phyloP scores from a whole-genome alignment of 306 rosid genomes.

The Acacia confusa region DNA sequence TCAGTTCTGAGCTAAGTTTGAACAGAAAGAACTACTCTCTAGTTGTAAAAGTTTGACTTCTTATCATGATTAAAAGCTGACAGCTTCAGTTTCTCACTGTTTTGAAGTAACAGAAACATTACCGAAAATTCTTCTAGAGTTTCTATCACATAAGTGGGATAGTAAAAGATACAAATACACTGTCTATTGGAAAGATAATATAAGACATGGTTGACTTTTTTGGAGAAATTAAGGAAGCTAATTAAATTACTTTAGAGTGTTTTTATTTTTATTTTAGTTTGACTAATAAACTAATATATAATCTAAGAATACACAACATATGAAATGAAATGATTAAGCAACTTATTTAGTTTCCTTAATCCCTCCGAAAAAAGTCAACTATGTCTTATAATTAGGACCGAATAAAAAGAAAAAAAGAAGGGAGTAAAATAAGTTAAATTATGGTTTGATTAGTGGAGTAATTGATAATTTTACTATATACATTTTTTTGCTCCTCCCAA shows the following conservation, averaged over 20 bases:
- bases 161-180: background rate
- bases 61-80: background rate
- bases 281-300: no score
- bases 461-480: background rate
- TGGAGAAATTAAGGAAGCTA: no score
- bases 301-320: no score
- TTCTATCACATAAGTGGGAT: background rate
- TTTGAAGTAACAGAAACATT: background rate
- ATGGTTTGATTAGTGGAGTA: background rate
- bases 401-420: background rate
- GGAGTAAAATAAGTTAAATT: background rate
- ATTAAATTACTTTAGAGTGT: no score
- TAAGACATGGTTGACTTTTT: no score
- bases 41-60: background rate
- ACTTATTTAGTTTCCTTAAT: no score
- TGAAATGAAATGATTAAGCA: no score
- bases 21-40: background rate
- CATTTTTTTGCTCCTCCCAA: background rate
- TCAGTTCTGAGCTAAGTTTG: background rate
- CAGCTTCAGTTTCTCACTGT: background rate
- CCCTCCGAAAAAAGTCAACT: no score
- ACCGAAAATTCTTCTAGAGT: background rate
- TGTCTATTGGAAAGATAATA: background rate
- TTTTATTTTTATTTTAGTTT: no score
- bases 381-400: no score